Conservation (phyloP, 2,329 filamentous ascomycete species). For the Orbilia ellipsospora region DNA sequence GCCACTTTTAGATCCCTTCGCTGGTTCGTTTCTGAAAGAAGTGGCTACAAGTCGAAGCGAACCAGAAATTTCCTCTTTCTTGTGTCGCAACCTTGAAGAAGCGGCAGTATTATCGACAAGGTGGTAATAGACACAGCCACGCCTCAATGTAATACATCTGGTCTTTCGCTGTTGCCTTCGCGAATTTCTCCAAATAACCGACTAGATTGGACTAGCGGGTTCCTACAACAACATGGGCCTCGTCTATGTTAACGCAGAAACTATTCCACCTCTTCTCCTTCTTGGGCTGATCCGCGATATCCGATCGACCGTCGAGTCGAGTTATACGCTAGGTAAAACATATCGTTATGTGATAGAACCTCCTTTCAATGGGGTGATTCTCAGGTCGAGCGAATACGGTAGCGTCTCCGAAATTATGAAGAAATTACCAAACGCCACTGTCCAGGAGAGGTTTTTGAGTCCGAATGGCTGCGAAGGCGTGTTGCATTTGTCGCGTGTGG, state of each 20-base stretch:
- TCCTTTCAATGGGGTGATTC: too few relatives aligned
- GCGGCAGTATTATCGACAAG: conserved; percentile 24
- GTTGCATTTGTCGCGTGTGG: conserved; percentile 30
- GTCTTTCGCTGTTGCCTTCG: conserved; percentile 18
- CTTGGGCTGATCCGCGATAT: conserved; percentile 10
- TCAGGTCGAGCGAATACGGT: too few relatives aligned
- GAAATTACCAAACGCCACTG: conserved; percentile 24
- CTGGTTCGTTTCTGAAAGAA: conserved; percentile 21
- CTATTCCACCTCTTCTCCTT: background rate
- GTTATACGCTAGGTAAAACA: too few relatives aligned
- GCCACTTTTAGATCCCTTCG: conserved; percentile 37
- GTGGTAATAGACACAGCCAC: conserved; percentile 39
- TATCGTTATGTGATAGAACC: too few relatives aligned
- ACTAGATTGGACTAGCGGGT: conserved; percentile 45
- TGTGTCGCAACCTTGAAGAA: conserved; percentile 26
- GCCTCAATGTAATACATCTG: conserved; percentile 21
- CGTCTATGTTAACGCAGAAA: conserved; percentile 35
- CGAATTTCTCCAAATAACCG: conserved; percentile 45
- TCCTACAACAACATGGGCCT: conserved; percentile 1
- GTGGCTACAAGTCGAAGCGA: conserved; percentile 48
- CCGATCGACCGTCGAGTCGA: too few relatives aligned
- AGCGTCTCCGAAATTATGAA: too few relatives aligned
- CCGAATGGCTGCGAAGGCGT: conserved; percentile 24
- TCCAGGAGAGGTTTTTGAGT: conserved; percentile 13
- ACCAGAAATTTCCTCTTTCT: conserved; percentile 48